These are phyloP conservation scores for Thalassia testudinum DNA, from an alignment of 116 monocot species.

Conservation along the genomic window DNA sequence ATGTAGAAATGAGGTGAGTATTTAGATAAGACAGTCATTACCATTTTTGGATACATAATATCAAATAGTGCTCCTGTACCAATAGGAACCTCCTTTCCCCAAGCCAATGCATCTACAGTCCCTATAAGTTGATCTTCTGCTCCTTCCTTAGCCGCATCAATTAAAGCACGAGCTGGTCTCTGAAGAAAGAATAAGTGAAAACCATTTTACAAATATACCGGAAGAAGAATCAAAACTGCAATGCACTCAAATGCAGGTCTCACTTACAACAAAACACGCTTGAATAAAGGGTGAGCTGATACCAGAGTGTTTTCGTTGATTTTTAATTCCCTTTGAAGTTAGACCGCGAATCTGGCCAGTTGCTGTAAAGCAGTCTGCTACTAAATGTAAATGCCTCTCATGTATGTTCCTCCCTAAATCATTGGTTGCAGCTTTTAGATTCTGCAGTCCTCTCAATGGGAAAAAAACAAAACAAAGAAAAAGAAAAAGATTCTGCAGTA, in stretches of 20 bases:
- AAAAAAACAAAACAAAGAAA: too few relatives aligned
- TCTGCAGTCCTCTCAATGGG: conserved; percentile 22
- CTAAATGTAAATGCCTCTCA: conserved; percentile 40
- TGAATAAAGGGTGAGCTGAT: conserved; percentile 56
- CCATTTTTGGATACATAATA: conserved; percentile 57
- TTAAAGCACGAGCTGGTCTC: conserved; percentile 50
- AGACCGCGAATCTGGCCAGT: conserved; percentile 70
- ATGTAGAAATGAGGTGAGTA: too few relatives aligned
- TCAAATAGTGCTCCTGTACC: conserved; percentile 81
- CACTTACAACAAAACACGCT: conserved; percentile 71
- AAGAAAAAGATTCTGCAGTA: too few relatives aligned
- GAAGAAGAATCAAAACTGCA: neutral
- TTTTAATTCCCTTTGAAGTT: conserved; percentile 40
- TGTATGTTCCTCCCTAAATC: conserved; percentile 51
- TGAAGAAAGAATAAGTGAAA: conserved; percentile 7
- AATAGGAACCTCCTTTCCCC: conserved; percentile 70
- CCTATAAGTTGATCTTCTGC: conserved; percentile 46
- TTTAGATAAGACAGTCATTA: too few relatives aligned
- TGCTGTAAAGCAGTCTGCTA: conserved; percentile 52
- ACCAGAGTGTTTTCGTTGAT: conserved; percentile 25
- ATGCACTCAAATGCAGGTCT: neutral
- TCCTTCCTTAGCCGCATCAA: conserved; percentile 64
- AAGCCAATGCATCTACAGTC: conserved; percentile 53
- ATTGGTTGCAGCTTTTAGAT: conserved; percentile 34
- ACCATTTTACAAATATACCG: neutral